Evolutionary conservation across 2,329 filamentous ascomycete genomes (phyloP), one percentile per base, ranked within the genome.

Genomic region (Berkeleyomyces rouxiae): DNA sequence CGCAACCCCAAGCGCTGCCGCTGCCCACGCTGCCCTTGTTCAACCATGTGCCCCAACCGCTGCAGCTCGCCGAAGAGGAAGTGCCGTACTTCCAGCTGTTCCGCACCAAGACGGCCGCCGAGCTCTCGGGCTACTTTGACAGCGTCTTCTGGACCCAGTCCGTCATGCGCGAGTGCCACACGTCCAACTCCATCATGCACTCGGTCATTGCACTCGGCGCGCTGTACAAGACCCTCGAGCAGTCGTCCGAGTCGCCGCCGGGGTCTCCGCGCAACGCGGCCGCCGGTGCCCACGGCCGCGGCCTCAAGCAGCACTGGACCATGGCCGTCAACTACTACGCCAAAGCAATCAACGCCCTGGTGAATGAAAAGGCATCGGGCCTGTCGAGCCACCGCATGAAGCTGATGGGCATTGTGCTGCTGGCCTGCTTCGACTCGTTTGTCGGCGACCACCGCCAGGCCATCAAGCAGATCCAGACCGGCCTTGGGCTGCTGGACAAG

Each of bases 391-490:
- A 78, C 70, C 76, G 78, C 67, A 81, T 75, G 10, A 78, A 77
- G 58, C 75, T 86, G n/a, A 85, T 86, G 76, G 79, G 82, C 13
- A 84, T 78, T 61, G 80, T 87, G 43, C 73, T 87, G 44, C 75
- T 87, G 58, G 81, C 82, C n/a, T 85, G 82, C 70, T 86, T 86
- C 65, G 83, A 87, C 70, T 84, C 82, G 0, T 85, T 85, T 67
- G 79, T 83, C 39, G 82, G 82, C 16, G 79, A 85, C 65, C 82
- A 85, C 68, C 79, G 75, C 66, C 79, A 82, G 66, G 82, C 82
- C 47, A 84, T 85, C 59, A 68, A 71, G 11, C 82, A 85, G 68
- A 84, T 85, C 47, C 82, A 84, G 68, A 78, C 72, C 4, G 82
- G 82, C 0, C 73, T 85, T 31, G 70, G 73, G 3, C 70, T 85